Evolutionary conservation across 2,329 filamentous ascomycete genomes (phyloP), one percentile per base, ranked within the genome.

Genomic region (Purpureocillium takamizusanense): DNA sequence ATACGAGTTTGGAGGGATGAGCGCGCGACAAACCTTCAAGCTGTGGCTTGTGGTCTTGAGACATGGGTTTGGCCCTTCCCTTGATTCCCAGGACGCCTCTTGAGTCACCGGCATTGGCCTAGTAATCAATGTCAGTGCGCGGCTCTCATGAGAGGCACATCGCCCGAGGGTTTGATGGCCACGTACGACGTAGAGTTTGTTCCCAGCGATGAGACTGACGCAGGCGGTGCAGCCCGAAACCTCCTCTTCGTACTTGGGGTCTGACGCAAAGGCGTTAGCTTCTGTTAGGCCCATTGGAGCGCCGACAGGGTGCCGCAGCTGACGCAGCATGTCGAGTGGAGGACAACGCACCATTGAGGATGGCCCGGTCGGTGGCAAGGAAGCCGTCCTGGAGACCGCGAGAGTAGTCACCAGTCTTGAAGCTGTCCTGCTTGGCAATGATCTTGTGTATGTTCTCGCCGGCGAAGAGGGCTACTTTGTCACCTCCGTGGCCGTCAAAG

Each of bases 41-140:
- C 62, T 95, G 89, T 31, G 92, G 92, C 69, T 98, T 98, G 73
- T 98, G 92, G 62, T 98, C 92, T 59, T 94, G 94, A n/a, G 92
- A 98, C 43, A 98, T 74, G 37, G 92, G 92, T 70, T 97, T 98
- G 50, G 92, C 92, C 54, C 92, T 79, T 49, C 92, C 92, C 70
- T 97, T 98, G 56, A 98, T 87, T 53, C 92, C 92, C 48, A 98
- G 68, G 18, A 98, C 92, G 57, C 83, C 86, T 70, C 92, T 81
- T 46, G 92, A 98, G 63, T 98, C 92, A 57, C 92, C 92, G 46
- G 92, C 87, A 61, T 98, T 98, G 55, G 87, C 92, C 92, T 98
- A 25, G 5, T 29, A 6, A 7, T 7, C 27, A 7, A 13, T n/a
- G 21, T 25, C 21, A 25, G 21, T 25, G 21, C 21, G 21, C 21